These are phyloP conservation scores for Colletotrichum sp. DNA, from an alignment of 2,329 filamentous ascomycete genomes.

Conservation along the genomic window DNA sequence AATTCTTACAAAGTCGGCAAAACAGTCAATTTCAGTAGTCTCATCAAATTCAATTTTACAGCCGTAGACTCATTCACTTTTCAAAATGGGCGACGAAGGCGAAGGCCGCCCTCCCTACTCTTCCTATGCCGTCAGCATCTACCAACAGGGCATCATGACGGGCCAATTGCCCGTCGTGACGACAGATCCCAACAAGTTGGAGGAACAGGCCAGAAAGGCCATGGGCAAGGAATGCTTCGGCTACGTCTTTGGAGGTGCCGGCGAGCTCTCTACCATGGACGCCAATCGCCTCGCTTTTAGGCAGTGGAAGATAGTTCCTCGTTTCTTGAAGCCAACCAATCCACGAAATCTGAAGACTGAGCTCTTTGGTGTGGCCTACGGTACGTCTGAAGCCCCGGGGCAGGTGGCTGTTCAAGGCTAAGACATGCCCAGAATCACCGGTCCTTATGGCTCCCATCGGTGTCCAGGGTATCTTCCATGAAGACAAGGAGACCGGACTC, in stretches of 20 bases:
- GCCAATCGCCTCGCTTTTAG: constrained; percentile 64
- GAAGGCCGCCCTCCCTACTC: constrained; percentile 36
- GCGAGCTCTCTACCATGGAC: constrained; percentile 65
- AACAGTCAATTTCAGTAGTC: background rate
- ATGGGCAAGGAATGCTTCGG: constrained; percentile 57
- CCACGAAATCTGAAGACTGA: constrained; percentile 54
- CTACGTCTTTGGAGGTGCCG: constrained; percentile 68
- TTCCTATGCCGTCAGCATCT: constrained; percentile 52
- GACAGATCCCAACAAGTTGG: constrained; percentile 62
- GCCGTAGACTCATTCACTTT: background rate
- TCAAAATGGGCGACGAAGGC: constrained; percentile 22
- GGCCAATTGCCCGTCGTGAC: constrained; percentile 56
- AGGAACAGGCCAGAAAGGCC: constrained; percentile 56
- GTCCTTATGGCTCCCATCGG: constrained; percentile 72
- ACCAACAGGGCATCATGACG: constrained; percentile 55
- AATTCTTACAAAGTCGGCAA: background rate
- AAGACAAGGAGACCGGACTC: constrained; percentile 67
- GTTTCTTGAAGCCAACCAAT: constrained; percentile 50
- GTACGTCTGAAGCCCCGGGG: constrained; percentile 26
- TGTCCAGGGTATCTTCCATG: constrained; percentile 71
- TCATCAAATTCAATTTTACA: background rate
- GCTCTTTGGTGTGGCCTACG: constrained; percentile 56
- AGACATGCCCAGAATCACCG: constrained; percentile 42
- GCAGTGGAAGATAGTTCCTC: constrained; percentile 56
- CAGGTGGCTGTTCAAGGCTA: background rate